phyloP scores from a whole-genome alignment of 1,139 yeast genomes.

The Tardiomyces digboiensis region DNA sequence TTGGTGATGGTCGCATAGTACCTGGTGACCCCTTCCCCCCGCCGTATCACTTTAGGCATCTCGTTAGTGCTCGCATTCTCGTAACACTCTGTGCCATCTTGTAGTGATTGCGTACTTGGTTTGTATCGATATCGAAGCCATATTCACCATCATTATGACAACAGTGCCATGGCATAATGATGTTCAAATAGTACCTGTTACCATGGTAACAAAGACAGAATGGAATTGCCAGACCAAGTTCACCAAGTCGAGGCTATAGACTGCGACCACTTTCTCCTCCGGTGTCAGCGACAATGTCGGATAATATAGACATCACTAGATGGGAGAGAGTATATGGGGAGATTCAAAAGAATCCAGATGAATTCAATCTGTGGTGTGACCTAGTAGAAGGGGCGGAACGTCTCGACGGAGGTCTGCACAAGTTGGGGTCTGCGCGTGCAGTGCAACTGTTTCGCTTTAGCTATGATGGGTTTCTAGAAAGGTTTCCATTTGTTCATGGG shows the following conservation, averaged over 20 bases:
- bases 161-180: too few relatives aligned
- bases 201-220: too few relatives aligned
- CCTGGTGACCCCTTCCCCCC: too few relatives aligned
- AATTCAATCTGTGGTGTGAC: slow-evolving; percentile 41
- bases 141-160: too few relatives aligned
- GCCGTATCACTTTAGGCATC: too few relatives aligned
- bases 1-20: too few relatives aligned
- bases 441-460: slow-evolving; percentile 38
- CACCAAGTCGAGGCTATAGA: not conserved
- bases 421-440: slow-evolving; percentile 34
- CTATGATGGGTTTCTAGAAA: slow-evolving; percentile 46
- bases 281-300: not conserved
- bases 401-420: slow-evolving; percentile 34
- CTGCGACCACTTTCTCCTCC: not conserved
- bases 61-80: too few relatives aligned
- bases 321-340: not conserved
- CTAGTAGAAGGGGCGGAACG: slow-evolving; percentile 30
- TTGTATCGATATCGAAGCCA: too few relatives aligned
- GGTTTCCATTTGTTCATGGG: slow-evolving; percentile 64
- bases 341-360: slow-evolving; percentile 28
- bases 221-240: too few relatives aligned
- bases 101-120: too few relatives aligned
- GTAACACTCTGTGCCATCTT: too few relatives aligned
- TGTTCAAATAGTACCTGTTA: too few relatives aligned
- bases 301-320: not conserved